A percentile compares a stretch with the other conserved stretches of the same genome.
phyloP scores from a whole-genome alignment of 306 rosid species.

The Glycine tomentella region DNA sequence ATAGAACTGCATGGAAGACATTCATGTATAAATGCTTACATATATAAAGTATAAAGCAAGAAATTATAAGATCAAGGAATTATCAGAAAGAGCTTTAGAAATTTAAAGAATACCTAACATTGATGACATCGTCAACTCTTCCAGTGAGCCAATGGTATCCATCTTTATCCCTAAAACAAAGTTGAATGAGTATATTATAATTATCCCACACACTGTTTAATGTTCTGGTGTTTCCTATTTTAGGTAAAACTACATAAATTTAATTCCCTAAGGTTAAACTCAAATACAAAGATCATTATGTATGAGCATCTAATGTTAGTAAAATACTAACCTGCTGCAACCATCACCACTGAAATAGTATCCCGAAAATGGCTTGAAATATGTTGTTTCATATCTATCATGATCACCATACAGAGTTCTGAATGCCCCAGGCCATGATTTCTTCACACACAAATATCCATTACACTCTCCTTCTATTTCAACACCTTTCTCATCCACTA shows the following conservation, averaged over 20 bases:
- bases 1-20: conserved; percentile 10
- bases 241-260: conserved; percentile 13
- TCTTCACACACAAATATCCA: conserved; percentile 87
- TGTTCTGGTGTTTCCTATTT: conserved; percentile 6
- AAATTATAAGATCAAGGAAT: conserved; percentile 4
- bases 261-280: conserved; percentile 17
- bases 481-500: conserved; percentile 94
- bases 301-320: conserved; percentile 33
- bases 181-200: conserved; percentile 45
- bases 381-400: conserved; percentile 95
- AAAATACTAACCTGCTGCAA: conserved; percentile 75
- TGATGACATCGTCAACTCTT: conserved; percentile 99
- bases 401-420: conserved; percentile 96
- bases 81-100: conserved; percentile 6
- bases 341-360: conserved; percentile 99
- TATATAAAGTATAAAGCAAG: conserved; percentile 1
- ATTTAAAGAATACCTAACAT: conserved; percentile 76
- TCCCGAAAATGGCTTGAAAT: conserved; percentile 95
- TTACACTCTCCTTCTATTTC: conserved; percentile 95
- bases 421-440: conserved; percentile 99
- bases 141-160: conserved; percentile 99
- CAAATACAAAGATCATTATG: conserved; percentile 22
- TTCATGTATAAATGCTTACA: conserved; percentile 33
- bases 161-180: conserved; percentile 88
- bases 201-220: conserved; percentile 34